Base-by-base conservation (phyloP, 176 grass and related monocot genomes). In the Ampelocalamus luodianensis region DNA sequence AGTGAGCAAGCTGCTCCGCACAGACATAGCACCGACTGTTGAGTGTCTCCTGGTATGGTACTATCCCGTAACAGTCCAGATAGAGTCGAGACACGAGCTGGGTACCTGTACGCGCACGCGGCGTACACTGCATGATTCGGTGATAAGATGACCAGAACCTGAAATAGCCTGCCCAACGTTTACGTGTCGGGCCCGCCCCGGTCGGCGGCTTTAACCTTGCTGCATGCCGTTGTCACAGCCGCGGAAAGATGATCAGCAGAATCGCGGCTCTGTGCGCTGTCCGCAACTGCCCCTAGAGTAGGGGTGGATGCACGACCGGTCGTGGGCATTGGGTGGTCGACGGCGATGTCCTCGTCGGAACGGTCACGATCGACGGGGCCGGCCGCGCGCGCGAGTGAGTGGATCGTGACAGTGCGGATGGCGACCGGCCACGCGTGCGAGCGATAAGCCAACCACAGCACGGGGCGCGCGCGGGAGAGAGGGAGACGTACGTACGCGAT, bases 311-410 rank as follows among this genome's bases (percentile, higher is more conserved):
- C 83, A 32, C 32, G 79, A 65, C 83, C 14, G 37, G 56, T 78
- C 73, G 48, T 68, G 83, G 65, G 66, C 78, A 78, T 80, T 70
- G 84, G 84, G 71, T 83, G 89, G 88, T 59, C 83, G 83, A 82
- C 83, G 83, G 64, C 63, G 83, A n/a, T 39, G 83, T 72, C 56
- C 43, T 85, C 63, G n/a, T 72, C 83, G 88, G 88, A 90, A 5
- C 65, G 56, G 83, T 86, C 88, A 50, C 72, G 18, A 20, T 89
- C 88, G 71, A 3, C 12, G 67, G 79, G 78, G 49, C 50, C 43
- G 48, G 17, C 50, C 50, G 2, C n/a, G 50, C 60, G 78, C 14
- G 60, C 17, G 22, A 16, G 39, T 34, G 34, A 84, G 84, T 87
- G 87, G 84, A 42, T 55, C 11, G 70, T 87, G 87, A 90, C 80